Conservation (phyloP, 2,329 filamentous ascomycete species). For the Gaeumannomyces tritici region DNA sequence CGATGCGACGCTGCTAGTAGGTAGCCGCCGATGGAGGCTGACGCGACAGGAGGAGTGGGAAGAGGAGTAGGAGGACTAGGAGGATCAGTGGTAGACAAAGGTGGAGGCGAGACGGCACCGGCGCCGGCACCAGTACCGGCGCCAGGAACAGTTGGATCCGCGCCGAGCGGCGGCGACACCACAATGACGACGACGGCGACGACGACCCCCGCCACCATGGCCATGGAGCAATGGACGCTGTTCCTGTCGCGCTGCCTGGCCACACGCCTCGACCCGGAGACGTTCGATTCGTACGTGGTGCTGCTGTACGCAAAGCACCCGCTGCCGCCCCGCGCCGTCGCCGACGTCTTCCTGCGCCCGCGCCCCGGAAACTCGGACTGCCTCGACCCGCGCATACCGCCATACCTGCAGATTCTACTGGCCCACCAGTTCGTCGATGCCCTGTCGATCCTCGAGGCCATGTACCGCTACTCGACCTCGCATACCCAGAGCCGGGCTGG, state of each 20-base stretch:
- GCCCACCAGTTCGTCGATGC: slow-evolving; percentile 41
- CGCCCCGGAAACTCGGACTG: slow-evolving; percentile 34
- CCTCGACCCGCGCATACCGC: slow-evolving; percentile 49
- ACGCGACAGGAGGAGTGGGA: background rate
- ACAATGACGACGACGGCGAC: background rate
- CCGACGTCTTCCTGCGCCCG: slow-evolving; percentile 50
- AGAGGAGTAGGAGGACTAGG: too few relatives aligned
- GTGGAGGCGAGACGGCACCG: background rate
- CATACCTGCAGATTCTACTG: slow-evolving; percentile 49
- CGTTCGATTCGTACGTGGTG: slow-evolving; percentile 41
- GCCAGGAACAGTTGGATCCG: background rate
- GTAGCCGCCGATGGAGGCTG: background rate
- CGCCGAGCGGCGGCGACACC: background rate
- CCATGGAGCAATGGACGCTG: slow-evolving; percentile 32
- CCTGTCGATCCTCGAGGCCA: slow-evolving; percentile 41
- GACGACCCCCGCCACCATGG: slow-evolving; percentile 6
- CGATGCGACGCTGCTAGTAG: background rate
- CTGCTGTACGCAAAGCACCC: slow-evolving; percentile 41
- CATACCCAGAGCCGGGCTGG: slow-evolving; percentile 24
- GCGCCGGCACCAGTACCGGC: background rate
- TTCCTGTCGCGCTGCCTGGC: slow-evolving; percentile 42
- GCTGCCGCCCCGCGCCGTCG: slow-evolving; percentile 38
- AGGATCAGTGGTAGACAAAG: background rate
- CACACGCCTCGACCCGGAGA: slow-evolving; percentile 39
- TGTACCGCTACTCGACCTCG: slow-evolving; percentile 48